These are phyloP conservation scores for Omphalotus olearius DNA, from an alignment of 1,284 basidiomycete species.

Conservation along the genomic window DNA sequence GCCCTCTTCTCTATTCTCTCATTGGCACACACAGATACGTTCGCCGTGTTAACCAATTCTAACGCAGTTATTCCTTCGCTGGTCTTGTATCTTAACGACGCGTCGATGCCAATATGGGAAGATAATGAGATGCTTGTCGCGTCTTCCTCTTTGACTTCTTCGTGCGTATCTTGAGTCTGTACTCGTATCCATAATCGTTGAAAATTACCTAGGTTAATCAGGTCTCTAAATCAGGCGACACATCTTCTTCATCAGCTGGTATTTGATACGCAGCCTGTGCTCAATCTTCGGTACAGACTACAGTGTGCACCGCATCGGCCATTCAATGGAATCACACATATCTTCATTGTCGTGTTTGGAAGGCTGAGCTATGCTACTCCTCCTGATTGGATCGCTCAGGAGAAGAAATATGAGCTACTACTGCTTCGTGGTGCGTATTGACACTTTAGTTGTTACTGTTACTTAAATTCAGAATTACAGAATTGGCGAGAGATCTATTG, in stretches of 20 bases:
- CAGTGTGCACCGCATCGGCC: constrained; percentile 43
- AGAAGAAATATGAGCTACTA: constrained; percentile 42
- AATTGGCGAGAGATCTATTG: constrained; percentile 63
- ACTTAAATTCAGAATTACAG: constrained; percentile 31
- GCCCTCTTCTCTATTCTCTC: constrained; percentile 55
- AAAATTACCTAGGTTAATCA: constrained; percentile 39
- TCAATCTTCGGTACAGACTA: constrained; percentile 53
- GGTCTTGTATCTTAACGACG: constrained; percentile 46
- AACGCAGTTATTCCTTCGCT: constrained; percentile 57
- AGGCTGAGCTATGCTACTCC: constrained; percentile 67
- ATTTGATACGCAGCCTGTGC: constrained; percentile 33
- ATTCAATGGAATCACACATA: constrained; percentile 70
- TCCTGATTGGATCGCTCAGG: constrained; percentile 53
- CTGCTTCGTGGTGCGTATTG: constrained; percentile 45
- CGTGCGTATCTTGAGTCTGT: constrained; percentile 29
- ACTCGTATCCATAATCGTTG: neutral
- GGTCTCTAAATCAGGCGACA: constrained; percentile 45
- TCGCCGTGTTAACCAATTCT: constrained; percentile 46
- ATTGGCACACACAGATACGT: constrained; percentile 46
- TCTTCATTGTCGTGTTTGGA: constrained; percentile 74
- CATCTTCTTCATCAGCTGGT: constrained; percentile 60
- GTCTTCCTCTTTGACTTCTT: constrained; percentile 31
- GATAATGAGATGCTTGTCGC: constrained; percentile 44
- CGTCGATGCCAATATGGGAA: constrained; percentile 61
- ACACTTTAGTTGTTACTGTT: neutral